Evolutionary conservation across 2,329 filamentous ascomycete species (phyloP).

Genomic region (Fusarium austroafricanum): DNA sequence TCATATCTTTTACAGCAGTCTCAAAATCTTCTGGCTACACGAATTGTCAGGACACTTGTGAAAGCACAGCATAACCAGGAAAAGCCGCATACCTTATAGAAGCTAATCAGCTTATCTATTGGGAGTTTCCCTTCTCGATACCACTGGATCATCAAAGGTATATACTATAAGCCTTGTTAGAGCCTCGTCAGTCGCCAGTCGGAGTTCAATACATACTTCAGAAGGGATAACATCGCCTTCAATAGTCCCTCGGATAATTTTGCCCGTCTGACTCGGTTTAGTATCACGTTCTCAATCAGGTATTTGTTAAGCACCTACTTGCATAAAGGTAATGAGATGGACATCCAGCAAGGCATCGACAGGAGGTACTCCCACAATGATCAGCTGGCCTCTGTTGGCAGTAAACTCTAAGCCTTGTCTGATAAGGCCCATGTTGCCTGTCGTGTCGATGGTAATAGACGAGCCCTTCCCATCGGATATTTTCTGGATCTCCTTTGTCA

Average conservation of each 20-base stretch:
- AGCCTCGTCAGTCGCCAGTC: not conserved
- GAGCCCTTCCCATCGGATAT: not conserved
- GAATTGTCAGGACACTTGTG: not conserved
- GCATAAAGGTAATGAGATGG: not conserved
- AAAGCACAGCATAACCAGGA: no score
- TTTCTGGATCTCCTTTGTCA: not conserved
- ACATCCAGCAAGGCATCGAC: not conserved
- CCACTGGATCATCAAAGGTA: constrained; percentile 4
- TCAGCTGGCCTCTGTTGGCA: constrained; percentile 2
- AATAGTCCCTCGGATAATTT: not conserved
- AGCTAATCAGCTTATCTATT: not conserved
- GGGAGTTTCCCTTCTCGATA: constrained; percentile 6
- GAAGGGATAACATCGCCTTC: constrained; percentile 5
- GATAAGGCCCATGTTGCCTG: constrained; percentile 1
- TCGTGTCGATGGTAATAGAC: constrained; percentile 2
- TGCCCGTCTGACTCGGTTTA: not conserved
- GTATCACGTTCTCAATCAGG: not conserved
- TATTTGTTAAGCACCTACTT: not conserved
- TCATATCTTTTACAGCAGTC: constrained; percentile 1
- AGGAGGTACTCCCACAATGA: not conserved
- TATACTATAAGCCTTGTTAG: not conserved
- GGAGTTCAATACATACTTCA: not conserved
- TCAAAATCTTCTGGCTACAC: constrained; percentile 1
- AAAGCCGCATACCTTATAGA: not conserved
- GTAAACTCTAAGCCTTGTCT: not conserved